Conservation (phyloP, 768 basidiomycete species). For the Leccinum rimulosum region DNA sequence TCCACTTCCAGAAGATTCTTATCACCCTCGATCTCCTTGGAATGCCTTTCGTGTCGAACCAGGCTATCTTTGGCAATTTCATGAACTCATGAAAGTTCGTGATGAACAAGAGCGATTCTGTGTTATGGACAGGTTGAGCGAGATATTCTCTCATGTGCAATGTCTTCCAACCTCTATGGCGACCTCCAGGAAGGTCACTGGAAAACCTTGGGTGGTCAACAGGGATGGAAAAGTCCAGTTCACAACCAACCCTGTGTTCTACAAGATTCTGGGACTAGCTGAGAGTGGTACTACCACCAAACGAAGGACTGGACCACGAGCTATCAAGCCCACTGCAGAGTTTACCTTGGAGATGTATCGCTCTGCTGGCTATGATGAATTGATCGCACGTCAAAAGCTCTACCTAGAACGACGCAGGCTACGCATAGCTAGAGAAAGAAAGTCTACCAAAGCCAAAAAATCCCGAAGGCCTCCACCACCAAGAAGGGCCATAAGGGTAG, state of each 20-base stretch:
- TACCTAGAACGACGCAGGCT: neutral
- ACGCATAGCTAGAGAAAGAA: neutral
- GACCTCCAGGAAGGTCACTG: neutral
- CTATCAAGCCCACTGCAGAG: neutral
- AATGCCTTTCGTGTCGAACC: neutral
- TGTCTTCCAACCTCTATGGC: neutral
- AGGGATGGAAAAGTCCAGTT: neutral
- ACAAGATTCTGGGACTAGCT: neutral
- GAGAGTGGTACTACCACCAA: neutral
- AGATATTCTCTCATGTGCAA: slow-evolving; percentile 1
- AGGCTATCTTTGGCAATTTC: slow-evolving; percentile 7
- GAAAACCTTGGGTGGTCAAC: neutral
- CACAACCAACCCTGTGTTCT: neutral
- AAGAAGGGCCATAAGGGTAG: neutral
- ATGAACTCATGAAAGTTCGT: slow-evolving; percentile 1
- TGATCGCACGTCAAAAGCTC: neutral
- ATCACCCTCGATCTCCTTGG: neutral
- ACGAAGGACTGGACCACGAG: neutral
- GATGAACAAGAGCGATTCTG: neutral
- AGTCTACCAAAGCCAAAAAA: neutral
- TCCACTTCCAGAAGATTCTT: neutral
- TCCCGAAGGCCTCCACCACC: neutral
- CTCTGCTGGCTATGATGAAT: neutral
- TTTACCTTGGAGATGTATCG: neutral
- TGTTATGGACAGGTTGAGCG: neutral